These are phyloP conservation scores for Opeltia flavorubescens DNA, from an alignment of 495 filamentous ascomycete species.

Conservation along the genomic window DNA sequence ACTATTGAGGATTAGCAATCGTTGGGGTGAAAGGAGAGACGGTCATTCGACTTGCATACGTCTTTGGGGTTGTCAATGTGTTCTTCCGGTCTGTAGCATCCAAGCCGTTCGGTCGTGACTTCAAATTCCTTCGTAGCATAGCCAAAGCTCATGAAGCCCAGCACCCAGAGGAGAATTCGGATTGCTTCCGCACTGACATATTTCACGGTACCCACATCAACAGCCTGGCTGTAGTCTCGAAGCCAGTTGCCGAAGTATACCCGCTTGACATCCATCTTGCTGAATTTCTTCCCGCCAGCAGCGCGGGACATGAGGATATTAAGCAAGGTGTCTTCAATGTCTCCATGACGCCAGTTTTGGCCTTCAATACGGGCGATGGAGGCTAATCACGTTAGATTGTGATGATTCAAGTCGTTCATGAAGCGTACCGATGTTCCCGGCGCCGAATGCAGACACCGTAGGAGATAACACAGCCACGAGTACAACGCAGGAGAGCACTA, in stretches of 20 bases:
- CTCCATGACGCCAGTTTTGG: slow-evolving; percentile 82
- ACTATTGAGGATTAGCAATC: slow-evolving; percentile 34
- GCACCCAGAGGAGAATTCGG: slow-evolving; percentile 57
- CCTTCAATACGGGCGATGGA: slow-evolving; percentile 67
- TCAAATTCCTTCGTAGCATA: slow-evolving; percentile 89
- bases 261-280: slow-evolving; percentile 72
- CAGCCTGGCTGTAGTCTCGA: slow-evolving; percentile 51
- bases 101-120: slow-evolving; percentile 72
- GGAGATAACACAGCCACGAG: slow-evolving; percentile 45
- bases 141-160: slow-evolving; percentile 48
- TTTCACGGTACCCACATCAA: slow-evolving; percentile 82
- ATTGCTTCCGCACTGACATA: slow-evolving; percentile 79
- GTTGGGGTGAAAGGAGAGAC: not conserved
- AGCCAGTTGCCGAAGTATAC: slow-evolving; percentile 91
- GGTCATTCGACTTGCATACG: not conserved
- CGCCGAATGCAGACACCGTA: slow-evolving; percentile 68
- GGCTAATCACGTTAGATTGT: slow-evolving; percentile 17
- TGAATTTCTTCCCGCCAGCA: slow-evolving; percentile 72
- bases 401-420: not conserved
- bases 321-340: slow-evolving; percentile 78
- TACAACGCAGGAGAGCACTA: slow-evolving; percentile 34
- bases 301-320: slow-evolving; percentile 58
- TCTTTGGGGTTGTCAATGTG: slow-evolving; percentile 73
- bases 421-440: slow-evolving; percentile 57
- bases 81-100: slow-evolving; percentile 78